Conservation (phyloP, 2,329 filamentous ascomycete genomes). For the Fonsecaea nubica region DNA sequence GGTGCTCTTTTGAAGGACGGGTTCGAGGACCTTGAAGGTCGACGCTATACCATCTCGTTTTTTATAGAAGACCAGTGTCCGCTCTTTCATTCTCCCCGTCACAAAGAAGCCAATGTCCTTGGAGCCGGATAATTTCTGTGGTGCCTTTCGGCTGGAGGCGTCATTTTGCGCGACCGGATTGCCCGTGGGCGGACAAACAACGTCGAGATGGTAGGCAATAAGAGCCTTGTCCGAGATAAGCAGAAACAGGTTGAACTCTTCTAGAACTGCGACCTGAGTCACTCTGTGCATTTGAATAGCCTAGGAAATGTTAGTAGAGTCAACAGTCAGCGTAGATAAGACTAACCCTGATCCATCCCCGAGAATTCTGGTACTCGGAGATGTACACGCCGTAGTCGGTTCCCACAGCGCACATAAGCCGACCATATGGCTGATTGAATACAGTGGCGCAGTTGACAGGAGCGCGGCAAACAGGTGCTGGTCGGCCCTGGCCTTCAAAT, state of each 20-base stretch:
- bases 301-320: slow-evolving; percentile 56
- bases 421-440: slow-evolving; percentile 80
- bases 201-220: slow-evolving; percentile 91
- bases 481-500: slow-evolving; percentile 68
- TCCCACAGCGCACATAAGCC: slow-evolving; percentile 87
- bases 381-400: slow-evolving; percentile 95
- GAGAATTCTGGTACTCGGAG: slow-evolving; percentile 83
- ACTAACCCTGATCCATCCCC: slow-evolving; percentile 86
- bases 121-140: slow-evolving; percentile 82
- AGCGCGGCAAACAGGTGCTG: slow-evolving; percentile 81
- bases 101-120: slow-evolving; percentile 97
- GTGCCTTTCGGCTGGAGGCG: slow-evolving; percentile 81
- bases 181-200: slow-evolving; percentile 67
- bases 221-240: slow-evolving; percentile 90
- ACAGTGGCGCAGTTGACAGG: slow-evolving; percentile 91
- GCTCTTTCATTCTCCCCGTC: slow-evolving; percentile 95
- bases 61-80: slow-evolving; percentile 94
- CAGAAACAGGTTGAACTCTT: slow-evolving; percentile 92
- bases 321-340: slow-evolving; percentile 25
- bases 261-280: slow-evolving; percentile 90
- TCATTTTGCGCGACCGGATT: slow-evolving; percentile 67
- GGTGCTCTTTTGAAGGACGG: slow-evolving; percentile 89
- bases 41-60: slow-evolving; percentile 90
- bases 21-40: slow-evolving; percentile 93
- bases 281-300: slow-evolving; percentile 78